A percentile compares a stretch with the other conserved stretches of the same genome.
phyloP scores from a whole-genome alignment of 257 asterid species.

The Fraxinus cuspidata region DNA sequence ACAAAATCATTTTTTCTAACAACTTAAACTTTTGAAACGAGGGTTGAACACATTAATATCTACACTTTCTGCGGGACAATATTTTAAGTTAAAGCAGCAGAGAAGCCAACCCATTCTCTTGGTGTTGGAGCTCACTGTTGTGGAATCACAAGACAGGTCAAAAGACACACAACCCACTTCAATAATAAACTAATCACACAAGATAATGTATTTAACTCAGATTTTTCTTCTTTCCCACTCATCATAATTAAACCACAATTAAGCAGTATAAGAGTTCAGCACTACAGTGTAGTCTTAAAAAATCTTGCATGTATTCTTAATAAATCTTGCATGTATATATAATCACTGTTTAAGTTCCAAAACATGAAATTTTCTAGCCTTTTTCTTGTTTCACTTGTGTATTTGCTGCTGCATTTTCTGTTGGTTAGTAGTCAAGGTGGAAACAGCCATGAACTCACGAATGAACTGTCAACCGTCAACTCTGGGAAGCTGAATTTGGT shows the following conservation, averaged over 20 bases:
- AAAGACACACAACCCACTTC: constrained; percentile 25
- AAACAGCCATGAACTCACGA: neutral
- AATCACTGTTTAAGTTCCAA: neutral
- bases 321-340: neutral
- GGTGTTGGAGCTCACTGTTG: constrained; percentile 48
- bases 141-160: constrained; percentile 55
- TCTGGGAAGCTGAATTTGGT: constrained; percentile 20
- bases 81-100: constrained; percentile 28
- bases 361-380: constrained; percentile 29
- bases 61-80: neutral
- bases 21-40: no score
- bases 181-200: constrained; percentile 12
- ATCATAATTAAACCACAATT: neutral
- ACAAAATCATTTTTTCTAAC: no score
- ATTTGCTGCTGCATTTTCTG: constrained; percentile 18
- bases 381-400: constrained; percentile 9
- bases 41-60: no score
- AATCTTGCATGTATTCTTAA: neutral
- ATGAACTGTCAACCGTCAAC: constrained; percentile 21
- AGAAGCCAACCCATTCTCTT: constrained; percentile 48
- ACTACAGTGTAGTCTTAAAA: neutral
- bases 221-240: neutral
- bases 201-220: constrained; percentile 19
- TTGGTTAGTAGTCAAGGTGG: constrained; percentile 17
- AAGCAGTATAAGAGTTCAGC: neutral